These are phyloP conservation scores for Cryptosporidium ubiquitum DNA, from an alignment of 169 alveolate species.

Conservation along the genomic window DNA sequence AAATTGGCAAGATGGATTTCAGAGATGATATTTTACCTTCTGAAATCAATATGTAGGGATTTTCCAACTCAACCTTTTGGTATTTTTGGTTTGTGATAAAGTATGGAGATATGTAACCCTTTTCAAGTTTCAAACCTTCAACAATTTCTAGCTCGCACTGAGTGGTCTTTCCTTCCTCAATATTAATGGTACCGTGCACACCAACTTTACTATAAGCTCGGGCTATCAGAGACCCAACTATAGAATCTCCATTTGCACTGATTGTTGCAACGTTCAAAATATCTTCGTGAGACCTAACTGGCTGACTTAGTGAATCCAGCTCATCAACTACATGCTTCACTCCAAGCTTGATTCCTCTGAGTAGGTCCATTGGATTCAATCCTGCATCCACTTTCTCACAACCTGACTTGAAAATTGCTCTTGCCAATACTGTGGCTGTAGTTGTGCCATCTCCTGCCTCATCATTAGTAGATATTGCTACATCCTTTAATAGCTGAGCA, in stretches of 20 bases:
- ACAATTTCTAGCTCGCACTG: slow-evolving; percentile 97
- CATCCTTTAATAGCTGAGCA: slow-evolving; percentile 97
- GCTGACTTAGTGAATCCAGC: slow-evolving; percentile 84
- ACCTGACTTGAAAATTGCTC: slow-evolving; percentile 98
- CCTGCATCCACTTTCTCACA: slow-evolving; percentile 99
- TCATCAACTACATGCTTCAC: slow-evolving; percentile 86
- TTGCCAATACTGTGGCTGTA: slow-evolving; percentile 98
- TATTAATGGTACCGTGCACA: slow-evolving; percentile 97
- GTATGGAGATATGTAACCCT: slow-evolving; percentile 99
- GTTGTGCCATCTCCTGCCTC: slow-evolving; percentile 99
- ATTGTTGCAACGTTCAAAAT: slow-evolving; percentile 97
- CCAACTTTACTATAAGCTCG: slow-evolving; percentile 98
- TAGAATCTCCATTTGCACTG: slow-evolving; percentile 98
- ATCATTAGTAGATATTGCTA: slow-evolving; percentile 96
- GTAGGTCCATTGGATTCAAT: slow-evolving; percentile 98
- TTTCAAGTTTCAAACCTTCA: slow-evolving; percentile 97
- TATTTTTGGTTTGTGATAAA: slow-evolving; percentile 96
- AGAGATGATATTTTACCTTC: slow-evolving; percentile 95
- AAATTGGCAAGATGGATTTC: slow-evolving; percentile 88
- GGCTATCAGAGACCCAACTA: slow-evolving; percentile 95
- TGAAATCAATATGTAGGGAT: slow-evolving; percentile 94
- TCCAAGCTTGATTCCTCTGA: slow-evolving; percentile 93
- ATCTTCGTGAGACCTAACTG: slow-evolving; percentile 87
- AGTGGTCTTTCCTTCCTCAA: slow-evolving; percentile 97
- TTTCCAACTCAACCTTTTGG: slow-evolving; percentile 95